A percentile compares a stretch with the other conserved stretches of the same genome.
These are phyloP conservation scores for Tilletia caries DNA, from an alignment of 1,284 basidiomycete genomes.

Conservation along the genomic window DNA sequence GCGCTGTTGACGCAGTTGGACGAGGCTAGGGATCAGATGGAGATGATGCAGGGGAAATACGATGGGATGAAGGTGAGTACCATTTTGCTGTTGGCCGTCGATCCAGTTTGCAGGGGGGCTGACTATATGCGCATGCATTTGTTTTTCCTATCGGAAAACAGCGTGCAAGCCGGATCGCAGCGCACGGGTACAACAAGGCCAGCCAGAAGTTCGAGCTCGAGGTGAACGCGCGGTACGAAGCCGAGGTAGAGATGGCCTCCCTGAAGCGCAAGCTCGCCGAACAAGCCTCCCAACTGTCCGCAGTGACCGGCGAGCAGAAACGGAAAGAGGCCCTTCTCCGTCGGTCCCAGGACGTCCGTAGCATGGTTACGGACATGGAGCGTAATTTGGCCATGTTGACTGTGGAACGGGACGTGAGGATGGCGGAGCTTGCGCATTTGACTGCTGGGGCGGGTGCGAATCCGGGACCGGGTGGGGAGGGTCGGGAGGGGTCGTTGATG, in stretches of 20 bases:
- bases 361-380: slow-evolving; percentile 74
- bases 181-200: slow-evolving; percentile 84
- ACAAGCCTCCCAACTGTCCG: slow-evolving; percentile 79
- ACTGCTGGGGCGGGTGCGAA: slow-evolving; percentile 57
- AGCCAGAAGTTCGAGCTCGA: slow-evolving; percentile 91
- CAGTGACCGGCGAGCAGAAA: slow-evolving; percentile 69
- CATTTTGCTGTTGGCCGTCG: neutral
- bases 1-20: neutral
- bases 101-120: neutral
- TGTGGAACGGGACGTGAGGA: slow-evolving; percentile 81
- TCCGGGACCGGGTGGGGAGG: no score
- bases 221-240: slow-evolving; percentile 76
- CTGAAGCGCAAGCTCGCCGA: slow-evolving; percentile 80
- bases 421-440: slow-evolving; percentile 90
- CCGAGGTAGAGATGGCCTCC: slow-evolving; percentile 83
- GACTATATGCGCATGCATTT: neutral
- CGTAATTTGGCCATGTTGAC: slow-evolving; percentile 79
- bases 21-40: slow-evolving; percentile 4
- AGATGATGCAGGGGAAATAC: slow-evolving; percentile 8
- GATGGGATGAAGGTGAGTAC: slow-evolving; percentile 8
- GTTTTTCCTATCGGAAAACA: slow-evolving; percentile 58
- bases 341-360: slow-evolving; percentile 72
- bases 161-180: slow-evolving; percentile 77
- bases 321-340: slow-evolving; percentile 73
- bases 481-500: no score